Conservation (phyloP, 371 early-diverging fungal species). For the Nematocida ironsii region DNA sequence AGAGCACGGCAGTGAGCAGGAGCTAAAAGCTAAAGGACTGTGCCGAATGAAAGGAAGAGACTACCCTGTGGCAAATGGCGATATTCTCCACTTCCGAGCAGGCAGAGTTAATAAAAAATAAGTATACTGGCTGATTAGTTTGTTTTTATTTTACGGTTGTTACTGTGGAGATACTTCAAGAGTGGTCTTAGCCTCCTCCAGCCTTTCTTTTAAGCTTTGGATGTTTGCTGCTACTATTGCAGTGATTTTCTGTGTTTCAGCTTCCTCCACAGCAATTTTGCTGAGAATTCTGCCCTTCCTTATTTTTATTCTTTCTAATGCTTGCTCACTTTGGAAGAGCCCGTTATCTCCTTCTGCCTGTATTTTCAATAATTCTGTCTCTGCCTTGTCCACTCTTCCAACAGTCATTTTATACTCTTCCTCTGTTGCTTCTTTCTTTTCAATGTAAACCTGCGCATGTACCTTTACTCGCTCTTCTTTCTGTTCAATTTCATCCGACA, state of each 20-base stretch:
- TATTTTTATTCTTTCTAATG: slow-evolving; percentile 64
- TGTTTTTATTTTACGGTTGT: neutral
- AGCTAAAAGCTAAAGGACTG: slow-evolving; percentile 88
- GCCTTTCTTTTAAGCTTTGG: slow-evolving; percentile 41
- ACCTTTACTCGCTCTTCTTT: slow-evolving; percentile 54
- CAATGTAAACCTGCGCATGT: slow-evolving; percentile 66
- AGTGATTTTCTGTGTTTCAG: slow-evolving; percentile 62
- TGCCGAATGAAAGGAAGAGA: slow-evolving; percentile 87
- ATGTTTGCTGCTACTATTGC: slow-evolving; percentile 33
- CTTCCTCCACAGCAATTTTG: slow-evolving; percentile 63
- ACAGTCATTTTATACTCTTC: slow-evolving; percentile 62
- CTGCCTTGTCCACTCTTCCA: slow-evolving; percentile 68
- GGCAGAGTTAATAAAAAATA: slow-evolving; percentile 57
- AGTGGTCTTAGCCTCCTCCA: neutral
- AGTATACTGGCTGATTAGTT: neutral
- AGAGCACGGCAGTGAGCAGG: slow-evolving; percentile 76
- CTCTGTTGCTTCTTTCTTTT: slow-evolving; percentile 70
- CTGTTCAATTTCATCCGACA: slow-evolving; percentile 32
- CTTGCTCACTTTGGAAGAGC: slow-evolving; percentile 67
- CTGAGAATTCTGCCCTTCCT: slow-evolving; percentile 58
- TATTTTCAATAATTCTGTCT: slow-evolving; percentile 68
- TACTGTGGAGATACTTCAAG: neutral
- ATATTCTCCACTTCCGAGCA: slow-evolving; percentile 71
- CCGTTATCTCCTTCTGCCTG: slow-evolving; percentile 64
- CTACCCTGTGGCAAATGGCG: slow-evolving; percentile 88